These are phyloP conservation scores for Barbarea vulgaris DNA, from an alignment of 345 rosid genomes.

Conservation along the genomic window DNA sequence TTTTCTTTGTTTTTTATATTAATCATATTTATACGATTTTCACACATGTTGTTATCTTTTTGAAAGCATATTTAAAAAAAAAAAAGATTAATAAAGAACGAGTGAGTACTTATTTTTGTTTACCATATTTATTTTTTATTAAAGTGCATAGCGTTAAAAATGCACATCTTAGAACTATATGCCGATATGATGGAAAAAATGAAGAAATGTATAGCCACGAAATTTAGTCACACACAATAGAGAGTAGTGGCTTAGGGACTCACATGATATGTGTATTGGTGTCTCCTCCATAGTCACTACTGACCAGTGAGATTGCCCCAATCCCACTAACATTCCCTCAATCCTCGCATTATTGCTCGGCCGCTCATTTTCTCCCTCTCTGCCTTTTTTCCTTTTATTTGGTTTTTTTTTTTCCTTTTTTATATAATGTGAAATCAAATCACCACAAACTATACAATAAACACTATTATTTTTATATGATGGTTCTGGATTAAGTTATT, in stretches of 20 bases:
- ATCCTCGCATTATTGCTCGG: conserved; percentile 38
- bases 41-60: no score
- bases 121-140: not conserved
- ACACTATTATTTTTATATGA: not conserved
- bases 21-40: no score
- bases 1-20: no score
- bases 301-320: conserved; percentile 14
- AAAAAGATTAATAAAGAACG: no score
- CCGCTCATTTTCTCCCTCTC: conserved; percentile 14
- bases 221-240: not conserved
- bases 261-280: conserved; percentile 38
- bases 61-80: no score
- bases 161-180: not conserved
- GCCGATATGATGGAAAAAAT: not conserved
- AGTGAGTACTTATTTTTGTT: conserved; percentile 3
- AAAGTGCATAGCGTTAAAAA: not conserved
- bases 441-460: not conserved
- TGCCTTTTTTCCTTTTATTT: not conserved
- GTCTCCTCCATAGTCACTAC: conserved; percentile 24
- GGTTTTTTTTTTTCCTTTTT: not conserved
- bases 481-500: not conserved
- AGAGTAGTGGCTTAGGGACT: conserved; percentile 33
- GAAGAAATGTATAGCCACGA: conserved; percentile 10
- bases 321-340: conserved; percentile 30
- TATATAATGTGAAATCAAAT: conserved; percentile 4